Conservation (phyloP, 352 stramenopile species). For the Globisporangium camurandrum region DNA sequence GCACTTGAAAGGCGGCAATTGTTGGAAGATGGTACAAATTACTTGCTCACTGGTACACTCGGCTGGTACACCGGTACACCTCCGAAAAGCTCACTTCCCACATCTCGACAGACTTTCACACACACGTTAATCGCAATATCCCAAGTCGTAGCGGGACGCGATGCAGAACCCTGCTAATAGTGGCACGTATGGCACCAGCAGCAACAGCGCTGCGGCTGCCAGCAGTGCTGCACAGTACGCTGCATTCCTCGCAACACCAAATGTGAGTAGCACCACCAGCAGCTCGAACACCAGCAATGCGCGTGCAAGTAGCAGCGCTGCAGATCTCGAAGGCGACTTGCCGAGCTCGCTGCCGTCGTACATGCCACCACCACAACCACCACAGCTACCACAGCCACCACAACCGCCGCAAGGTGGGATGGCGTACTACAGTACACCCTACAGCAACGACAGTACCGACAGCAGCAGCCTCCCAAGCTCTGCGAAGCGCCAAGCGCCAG, state of each 20-base stretch:
- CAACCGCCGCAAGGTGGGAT: conserved; percentile 9
- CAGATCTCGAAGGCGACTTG: conserved; percentile 44
- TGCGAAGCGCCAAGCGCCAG: conserved; percentile 36
- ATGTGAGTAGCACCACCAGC: conserved; percentile 2
- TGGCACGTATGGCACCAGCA: conserved; percentile 12
- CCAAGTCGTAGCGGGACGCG: neutral
- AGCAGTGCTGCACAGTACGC: conserved; percentile 10
- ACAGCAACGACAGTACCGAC: neutral
- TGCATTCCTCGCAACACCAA: conserved; percentile 6
- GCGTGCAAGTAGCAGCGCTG: neutral
- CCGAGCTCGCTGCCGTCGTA: conserved; percentile 73
- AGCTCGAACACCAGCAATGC: neutral
- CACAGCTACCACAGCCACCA: conserved; percentile 10
- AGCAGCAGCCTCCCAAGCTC: conserved; percentile 15
- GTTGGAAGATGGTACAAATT: too few species aligned
- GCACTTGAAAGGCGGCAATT: too few species aligned
- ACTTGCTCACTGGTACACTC: too few species aligned
- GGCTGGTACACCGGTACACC: too few species aligned
- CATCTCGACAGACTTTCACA: too few species aligned
- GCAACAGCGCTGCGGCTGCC: neutral
- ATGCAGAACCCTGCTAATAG: conserved; percentile 15
- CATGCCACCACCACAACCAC: conserved; percentile 24
- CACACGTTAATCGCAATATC: neutral
- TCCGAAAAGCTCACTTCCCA: too few species aligned
- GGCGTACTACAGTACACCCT: conserved; percentile 23